Base-by-base conservation (phyloP, 306 rosid species). In the Dicorynia guianensis region DNA sequence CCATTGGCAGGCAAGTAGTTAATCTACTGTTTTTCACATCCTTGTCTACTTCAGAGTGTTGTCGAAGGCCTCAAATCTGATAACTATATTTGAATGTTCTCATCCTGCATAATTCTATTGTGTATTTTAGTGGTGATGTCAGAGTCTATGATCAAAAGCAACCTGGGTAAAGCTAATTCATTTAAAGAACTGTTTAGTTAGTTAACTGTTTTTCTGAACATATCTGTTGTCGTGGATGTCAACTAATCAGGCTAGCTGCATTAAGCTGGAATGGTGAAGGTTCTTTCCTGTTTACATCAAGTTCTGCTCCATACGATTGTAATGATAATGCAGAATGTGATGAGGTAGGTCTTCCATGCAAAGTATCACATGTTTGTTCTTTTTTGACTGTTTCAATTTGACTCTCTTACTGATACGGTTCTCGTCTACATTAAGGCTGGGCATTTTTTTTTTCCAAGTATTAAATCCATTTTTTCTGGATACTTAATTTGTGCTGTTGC, bases 261-360 rank as follows among this genome's bases (percentile, higher is more conserved):
- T 76, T 70, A 69, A 80, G 85, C 81, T 95, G 99, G 97, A 87
- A 83, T 39, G 93, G 96, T 8, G 96, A 95, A 84, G 97, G 99
- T 65, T 82, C 96, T 67, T 89, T 95, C 55, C 75, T 95, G 67
- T 95, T 86, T 70, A 92, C 99, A 49, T 95, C 99, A 76, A 92
- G 97, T 74, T 90, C 99, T 77, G 99, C 97, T 14, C 96, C 91
- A 6, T 95, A 90, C 76, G 97, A 90, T 79, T 81, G 99, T 74
- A 83, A 81, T 3, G 89, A 95, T 60, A 95, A 95, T 78, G 96
- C 97, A 74, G 81, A 78, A 53, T 95, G 99, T 70, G 82, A 95
- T 77, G 99, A 92, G 96, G 97, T 93, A 62, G 67, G 74, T 76
- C 62, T 79, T 50, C 36, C 81, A 43, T 67, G 58, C 34, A 58